Percentiles rank a stretch among this genome's conserved stretches.
phyloP scores from a whole-genome alignment of 1,284 basidiomycete species.

The Lentinus polychrous region DNA sequence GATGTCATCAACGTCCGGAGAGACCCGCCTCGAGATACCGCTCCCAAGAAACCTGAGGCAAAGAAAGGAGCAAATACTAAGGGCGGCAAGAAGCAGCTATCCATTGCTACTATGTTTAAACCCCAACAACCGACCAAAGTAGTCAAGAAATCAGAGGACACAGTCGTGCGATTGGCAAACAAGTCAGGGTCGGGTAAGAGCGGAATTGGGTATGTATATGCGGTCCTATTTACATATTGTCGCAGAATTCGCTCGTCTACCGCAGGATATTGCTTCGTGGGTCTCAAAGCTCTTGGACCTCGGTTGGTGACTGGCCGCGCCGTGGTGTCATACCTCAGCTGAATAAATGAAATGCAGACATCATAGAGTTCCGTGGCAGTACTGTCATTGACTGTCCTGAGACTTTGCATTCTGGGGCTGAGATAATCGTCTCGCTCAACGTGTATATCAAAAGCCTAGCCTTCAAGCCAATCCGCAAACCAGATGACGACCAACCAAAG shows the following conservation, averaged over 20 bases:
- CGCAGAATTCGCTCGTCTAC: conserved; percentile 67
- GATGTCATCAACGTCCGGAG: conserved; percentile 55
- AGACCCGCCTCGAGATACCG: conserved; percentile 36
- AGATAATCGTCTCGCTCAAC: conserved; percentile 63
- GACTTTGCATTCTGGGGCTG: conserved; percentile 56
- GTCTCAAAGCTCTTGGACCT: conserved; percentile 67
- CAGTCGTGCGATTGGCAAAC: conserved; percentile 64
- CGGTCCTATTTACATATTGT: neutral
- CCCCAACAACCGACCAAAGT: conserved; percentile 39
- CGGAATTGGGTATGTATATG: neutral
- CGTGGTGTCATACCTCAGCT: neutral
- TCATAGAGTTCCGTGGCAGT: conserved; percentile 55
- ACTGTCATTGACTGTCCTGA: conserved; percentile 67
- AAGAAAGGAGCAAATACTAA: conserved; percentile 24
- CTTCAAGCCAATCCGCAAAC: conserved; percentile 43
- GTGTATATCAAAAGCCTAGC: conserved; percentile 61
- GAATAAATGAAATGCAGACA: conserved; percentile 30
- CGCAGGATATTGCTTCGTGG: conserved; percentile 64
- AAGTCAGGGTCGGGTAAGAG: conserved; percentile 53
- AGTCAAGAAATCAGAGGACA: conserved; percentile 49
- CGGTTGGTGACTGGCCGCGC: conserved; percentile 30
- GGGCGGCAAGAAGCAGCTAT: conserved; percentile 53
- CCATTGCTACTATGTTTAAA: conserved; percentile 61
- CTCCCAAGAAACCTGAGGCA: conserved; percentile 5
- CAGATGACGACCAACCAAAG: conserved; percentile 28